These are phyloP conservation scores for Ceratopteris richardii DNA, from an alignment of 75 land plant species.

Conservation along the genomic window DNA sequence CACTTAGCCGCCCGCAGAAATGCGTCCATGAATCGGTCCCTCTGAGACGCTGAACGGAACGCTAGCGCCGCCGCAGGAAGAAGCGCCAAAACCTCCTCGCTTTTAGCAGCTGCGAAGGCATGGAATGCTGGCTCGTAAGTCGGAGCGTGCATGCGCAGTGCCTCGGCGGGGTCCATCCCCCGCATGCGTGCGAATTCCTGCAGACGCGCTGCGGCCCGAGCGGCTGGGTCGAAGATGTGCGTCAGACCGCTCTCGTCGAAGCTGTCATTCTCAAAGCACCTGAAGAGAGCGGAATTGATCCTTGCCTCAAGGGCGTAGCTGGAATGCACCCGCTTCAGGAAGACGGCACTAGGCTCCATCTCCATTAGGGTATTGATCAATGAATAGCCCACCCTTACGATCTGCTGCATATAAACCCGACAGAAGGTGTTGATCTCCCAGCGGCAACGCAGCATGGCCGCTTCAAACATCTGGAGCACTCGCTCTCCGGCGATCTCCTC, in stretches of 20 bases:
- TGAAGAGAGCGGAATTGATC: slow-evolving; percentile 22
- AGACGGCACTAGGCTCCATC: slow-evolving; percentile 19
- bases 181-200: slow-evolving; percentile 21
- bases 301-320: slow-evolving; percentile 21
- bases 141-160: slow-evolving; percentile 9
- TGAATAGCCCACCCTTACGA: slow-evolving; percentile 28
- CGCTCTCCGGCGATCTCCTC: not conserved
- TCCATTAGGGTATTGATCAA: slow-evolving; percentile 23
- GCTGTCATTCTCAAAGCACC: slow-evolving; percentile 37
- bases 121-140: slow-evolving; percentile 20
- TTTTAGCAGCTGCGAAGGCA: slow-evolving; percentile 20
- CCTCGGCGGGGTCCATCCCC: slow-evolving; percentile 18
- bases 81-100: slow-evolving; percentile 20
- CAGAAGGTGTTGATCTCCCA: slow-evolving; percentile 25
- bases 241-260: slow-evolving; percentile 30
- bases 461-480: slow-evolving; percentile 15
- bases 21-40: slow-evolving; percentile 3
- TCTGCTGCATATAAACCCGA: slow-evolving; percentile 26
- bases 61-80: not conserved
- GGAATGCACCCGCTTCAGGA: slow-evolving; percentile 19
- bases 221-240: slow-evolving; percentile 23
- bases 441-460: slow-evolving; percentile 22
- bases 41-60: not conserved
- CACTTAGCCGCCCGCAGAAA: not conserved
- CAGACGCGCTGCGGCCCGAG: slow-evolving; percentile 12